Conservation (phyloP, 805 yeast species). For the Groenewaldozyma salmanticensis region DNA sequence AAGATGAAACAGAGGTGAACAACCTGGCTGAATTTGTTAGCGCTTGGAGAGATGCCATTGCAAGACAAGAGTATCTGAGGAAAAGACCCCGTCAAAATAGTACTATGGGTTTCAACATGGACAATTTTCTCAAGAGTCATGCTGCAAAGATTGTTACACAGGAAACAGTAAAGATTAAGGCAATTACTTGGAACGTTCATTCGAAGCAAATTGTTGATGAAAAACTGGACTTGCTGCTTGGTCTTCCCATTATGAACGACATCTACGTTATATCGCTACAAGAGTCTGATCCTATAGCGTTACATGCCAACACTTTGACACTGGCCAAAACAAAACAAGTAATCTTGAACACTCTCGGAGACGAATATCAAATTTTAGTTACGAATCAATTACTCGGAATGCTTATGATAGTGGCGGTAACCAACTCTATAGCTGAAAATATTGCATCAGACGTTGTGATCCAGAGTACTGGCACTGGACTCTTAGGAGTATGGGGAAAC, state of each 20-base stretch:
- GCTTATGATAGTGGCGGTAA: conserved; percentile 37
- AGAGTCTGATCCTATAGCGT: conserved; percentile 40
- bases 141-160: conserved; percentile 10
- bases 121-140: not conserved
- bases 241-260: conserved; percentile 13
- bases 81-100: conserved; percentile 6
- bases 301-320: conserved; percentile 26
- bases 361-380: conserved; percentile 30
- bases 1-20: conserved; percentile 4
- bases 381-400: conserved; percentile 45
- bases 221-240: conserved; percentile 16
- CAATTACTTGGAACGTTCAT: conserved; percentile 26
- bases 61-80: conserved; percentile 15
- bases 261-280: conserved; percentile 39
- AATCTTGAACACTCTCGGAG: conserved; percentile 19
- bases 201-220: conserved; percentile 18
- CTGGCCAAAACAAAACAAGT: conserved; percentile 17
- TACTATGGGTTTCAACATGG: not conserved
- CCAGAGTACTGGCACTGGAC: conserved; percentile 46
- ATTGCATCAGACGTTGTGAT: conserved; percentile 30
- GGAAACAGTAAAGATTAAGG: conserved; percentile 15
- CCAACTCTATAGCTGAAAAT: conserved; percentile 27
- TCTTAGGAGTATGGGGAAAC: conserved; percentile 49
- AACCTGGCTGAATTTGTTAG: conserved; percentile 22
- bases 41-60: conserved; percentile 23